Evolutionary conservation across 2,329 filamentous ascomycete species (phyloP).

Genomic region (Pleomassaria siparia): DNA sequence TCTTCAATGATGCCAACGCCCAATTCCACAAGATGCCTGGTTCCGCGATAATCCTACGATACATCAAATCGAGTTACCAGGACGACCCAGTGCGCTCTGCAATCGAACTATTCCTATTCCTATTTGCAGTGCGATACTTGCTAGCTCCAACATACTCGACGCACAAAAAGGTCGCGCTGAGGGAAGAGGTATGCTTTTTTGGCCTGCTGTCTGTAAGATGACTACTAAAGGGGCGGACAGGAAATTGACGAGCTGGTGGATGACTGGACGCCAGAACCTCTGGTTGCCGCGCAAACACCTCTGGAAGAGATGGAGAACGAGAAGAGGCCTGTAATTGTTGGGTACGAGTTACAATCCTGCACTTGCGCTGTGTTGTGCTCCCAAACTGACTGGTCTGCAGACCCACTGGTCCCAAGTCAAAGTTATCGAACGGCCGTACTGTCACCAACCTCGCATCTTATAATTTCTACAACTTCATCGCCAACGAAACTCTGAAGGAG

Average conservation of each 20-base stretch:
- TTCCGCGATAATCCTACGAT: constrained; percentile 89
- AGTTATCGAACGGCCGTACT: constrained; percentile 82
- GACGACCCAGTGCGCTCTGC: constrained; percentile 92
- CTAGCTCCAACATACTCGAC: constrained; percentile 91
- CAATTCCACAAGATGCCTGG: constrained; percentile 90
- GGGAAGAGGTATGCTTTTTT: constrained; percentile 67
- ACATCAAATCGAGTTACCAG: constrained; percentile 96
- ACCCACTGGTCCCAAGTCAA: constrained; percentile 85
- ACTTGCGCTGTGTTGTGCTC: neutral
- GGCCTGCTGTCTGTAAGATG: neutral
- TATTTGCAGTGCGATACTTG: constrained; percentile 94
- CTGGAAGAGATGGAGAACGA: constrained; percentile 83
- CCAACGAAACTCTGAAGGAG: constrained; percentile 89
- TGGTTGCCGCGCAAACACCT: constrained; percentile 72
- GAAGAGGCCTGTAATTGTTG: constrained; percentile 82
- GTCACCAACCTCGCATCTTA: constrained; percentile 92
- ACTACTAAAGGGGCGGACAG: constrained; percentile 41
- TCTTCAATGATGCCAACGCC: constrained; percentile 58
- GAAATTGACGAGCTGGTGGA: constrained; percentile 97
- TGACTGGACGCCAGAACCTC: constrained; percentile 92
- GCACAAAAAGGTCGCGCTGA: constrained; percentile 81
- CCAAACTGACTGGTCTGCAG: constrained; percentile 51
- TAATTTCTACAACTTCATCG: constrained; percentile 97
- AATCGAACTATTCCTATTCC: constrained; percentile 88
- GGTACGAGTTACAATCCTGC: constrained; percentile 56